A percentile compares a stretch with the other conserved stretches of the same genome.
phyloP scores from a whole-genome alignment of 2,329 filamentous ascomycete genomes.

The Ceratocystis cubensis region DNA sequence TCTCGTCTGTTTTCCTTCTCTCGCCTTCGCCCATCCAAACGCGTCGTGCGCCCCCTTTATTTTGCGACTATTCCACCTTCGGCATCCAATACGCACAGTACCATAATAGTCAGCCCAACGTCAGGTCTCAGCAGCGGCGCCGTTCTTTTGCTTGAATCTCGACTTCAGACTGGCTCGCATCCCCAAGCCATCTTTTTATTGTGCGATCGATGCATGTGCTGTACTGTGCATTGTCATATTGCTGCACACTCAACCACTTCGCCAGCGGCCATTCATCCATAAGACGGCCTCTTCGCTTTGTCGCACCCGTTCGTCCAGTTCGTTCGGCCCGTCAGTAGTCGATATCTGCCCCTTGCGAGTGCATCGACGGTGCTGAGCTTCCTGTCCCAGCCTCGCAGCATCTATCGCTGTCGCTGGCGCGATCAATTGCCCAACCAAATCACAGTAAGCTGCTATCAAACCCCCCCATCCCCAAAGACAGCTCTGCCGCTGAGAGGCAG shows the following conservation, averaged over 20 bases:
- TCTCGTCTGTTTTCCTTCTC: neutral
- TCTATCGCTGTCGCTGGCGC: neutral
- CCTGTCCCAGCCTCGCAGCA: too few species aligned
- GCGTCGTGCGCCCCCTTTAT: constrained; percentile 14
- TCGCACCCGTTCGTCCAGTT: too few species aligned
- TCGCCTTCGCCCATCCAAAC: neutral
- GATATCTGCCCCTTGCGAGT: too few species aligned
- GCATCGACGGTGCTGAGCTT: too few species aligned
- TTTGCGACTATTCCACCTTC: constrained; percentile 14
- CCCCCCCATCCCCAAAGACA: neutral
- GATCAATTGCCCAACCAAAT: neutral
- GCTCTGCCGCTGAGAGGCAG: neutral
- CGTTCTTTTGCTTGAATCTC: neutral
- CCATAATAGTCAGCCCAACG: too few species aligned
- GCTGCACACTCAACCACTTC: too few species aligned
- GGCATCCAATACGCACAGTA: neutral
- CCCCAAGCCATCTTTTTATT: too few species aligned
- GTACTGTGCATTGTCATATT: too few species aligned
- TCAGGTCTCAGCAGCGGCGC: neutral
- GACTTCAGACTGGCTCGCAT: neutral
- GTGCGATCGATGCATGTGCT: too few species aligned
- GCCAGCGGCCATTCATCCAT: too few species aligned
- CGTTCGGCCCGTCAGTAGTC: too few species aligned
- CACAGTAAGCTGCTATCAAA: neutral
- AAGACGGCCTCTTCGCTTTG: too few species aligned